Percentiles rank a stretch among this genome's conserved stretches.
Evolutionary conservation across 192 early-diverging fungal genomes (phyloP).

Genomic region (Mortierella claussenii): DNA sequence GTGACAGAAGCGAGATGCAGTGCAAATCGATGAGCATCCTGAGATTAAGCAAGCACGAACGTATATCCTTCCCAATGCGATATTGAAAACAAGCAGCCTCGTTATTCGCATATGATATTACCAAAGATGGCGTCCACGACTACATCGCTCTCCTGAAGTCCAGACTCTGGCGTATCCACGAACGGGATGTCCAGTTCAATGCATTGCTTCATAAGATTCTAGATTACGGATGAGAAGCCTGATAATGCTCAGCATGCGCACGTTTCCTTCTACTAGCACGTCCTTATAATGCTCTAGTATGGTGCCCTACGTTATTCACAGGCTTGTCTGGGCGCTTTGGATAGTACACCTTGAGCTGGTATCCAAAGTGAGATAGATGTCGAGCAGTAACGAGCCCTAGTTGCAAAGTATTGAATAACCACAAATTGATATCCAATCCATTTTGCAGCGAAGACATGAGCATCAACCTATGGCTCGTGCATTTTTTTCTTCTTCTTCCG

Average conservation of each 20-base stretch:
- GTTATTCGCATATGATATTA: constrained; percentile 24
- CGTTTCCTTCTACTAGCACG: too few species aligned
- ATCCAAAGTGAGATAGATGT: constrained; percentile 92
- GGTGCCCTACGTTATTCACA: constrained; percentile 46
- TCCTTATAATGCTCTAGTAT: too few species aligned
- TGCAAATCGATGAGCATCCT: background rate
- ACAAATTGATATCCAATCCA: too few species aligned
- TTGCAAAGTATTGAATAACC: background rate
- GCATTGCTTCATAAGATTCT: constrained; percentile 80
- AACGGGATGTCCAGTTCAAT: constrained; percentile 72
- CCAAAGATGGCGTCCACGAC: constrained; percentile 93
- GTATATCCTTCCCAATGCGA: background rate
- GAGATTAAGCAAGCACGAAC: background rate
- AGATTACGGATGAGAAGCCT: background rate
- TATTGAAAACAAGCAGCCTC: background rate
- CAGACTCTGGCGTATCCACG: constrained; percentile 49
- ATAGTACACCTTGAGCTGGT: constrained; percentile 80
- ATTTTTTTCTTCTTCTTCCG: background rate
- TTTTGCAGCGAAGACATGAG: too few species aligned
- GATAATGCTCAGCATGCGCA: too few species aligned
- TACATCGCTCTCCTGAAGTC: constrained; percentile 64
- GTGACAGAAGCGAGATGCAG: too few species aligned
- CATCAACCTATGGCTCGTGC: background rate
- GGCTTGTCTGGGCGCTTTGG: constrained; percentile 82
- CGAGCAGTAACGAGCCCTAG: constrained; percentile 90